Conservation (phyloP, 2,329 filamentous ascomycete genomes). For the Hymenoscyphus occultus region DNA sequence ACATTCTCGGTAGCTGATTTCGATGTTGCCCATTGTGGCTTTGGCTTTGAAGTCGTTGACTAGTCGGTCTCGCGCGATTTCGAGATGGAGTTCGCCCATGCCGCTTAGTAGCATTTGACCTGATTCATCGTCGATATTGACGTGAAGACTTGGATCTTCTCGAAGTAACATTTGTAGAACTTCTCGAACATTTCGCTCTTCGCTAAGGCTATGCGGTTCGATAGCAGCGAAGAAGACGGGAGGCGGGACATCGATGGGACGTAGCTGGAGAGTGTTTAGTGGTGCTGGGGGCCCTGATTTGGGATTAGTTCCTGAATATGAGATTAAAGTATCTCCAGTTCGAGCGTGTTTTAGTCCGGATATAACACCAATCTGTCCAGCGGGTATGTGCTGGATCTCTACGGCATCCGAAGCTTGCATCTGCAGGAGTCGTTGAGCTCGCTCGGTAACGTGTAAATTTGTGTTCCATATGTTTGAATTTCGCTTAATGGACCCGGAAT, state of each 20-base stretch:
- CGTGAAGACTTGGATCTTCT: conserved; percentile 89
- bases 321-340: conserved; percentile 88
- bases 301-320: conserved; percentile 60
- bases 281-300: conserved; percentile 64
- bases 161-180: conserved; percentile 75
- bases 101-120: conserved; percentile 91
- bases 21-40: conserved; percentile 81
- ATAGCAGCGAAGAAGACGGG: conserved; percentile 97
- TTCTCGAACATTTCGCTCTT: conserved; percentile 75
- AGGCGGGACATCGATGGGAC: conserved; percentile 84
- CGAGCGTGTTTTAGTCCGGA: conserved; percentile 86
- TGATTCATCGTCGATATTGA: conserved; percentile 81
- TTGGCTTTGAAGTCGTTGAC: conserved; percentile 86
- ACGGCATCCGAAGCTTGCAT: conserved; percentile 88
- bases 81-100: conserved; percentile 94
- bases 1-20: conserved; percentile 92
- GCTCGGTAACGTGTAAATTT: conserved; percentile 74
- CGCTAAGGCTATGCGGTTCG: conserved; percentile 73
- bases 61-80: conserved; percentile 85
- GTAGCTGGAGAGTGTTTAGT: conserved; percentile 73
- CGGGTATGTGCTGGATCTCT: conserved; percentile 74
- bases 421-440: conserved; percentile 76
- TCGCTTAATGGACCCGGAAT: conserved; percentile 75
- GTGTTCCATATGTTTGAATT: conserved; percentile 84
- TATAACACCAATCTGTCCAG: conserved; percentile 92